Evolutionary conservation across 176 grass and related monocot species (phyloP).

Genomic region (Carex scoparia): DNA sequence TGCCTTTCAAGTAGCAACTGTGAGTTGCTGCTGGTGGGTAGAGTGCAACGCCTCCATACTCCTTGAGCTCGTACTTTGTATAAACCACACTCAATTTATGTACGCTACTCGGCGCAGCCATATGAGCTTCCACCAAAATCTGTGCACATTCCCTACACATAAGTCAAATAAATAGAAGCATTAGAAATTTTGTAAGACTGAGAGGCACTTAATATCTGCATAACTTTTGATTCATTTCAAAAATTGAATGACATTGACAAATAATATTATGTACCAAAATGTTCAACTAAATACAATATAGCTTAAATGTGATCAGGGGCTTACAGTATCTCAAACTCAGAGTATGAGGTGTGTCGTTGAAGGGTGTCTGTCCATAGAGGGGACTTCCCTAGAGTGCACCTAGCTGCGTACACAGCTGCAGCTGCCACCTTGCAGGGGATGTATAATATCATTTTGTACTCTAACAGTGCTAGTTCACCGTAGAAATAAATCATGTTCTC

Average conservation of each 20-base stretch:
- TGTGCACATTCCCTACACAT: constrained; percentile 34
- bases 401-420: constrained; percentile 28
- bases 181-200: background rate
- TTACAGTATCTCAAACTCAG: constrained; percentile 46
- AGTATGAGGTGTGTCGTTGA: constrained; percentile 35
- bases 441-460: constrained; percentile 35
- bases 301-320: background rate
- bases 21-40: background rate
- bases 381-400: constrained; percentile 49
- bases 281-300: background rate
- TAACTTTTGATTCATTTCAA: background rate
- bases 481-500: constrained; percentile 56
- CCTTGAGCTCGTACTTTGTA: constrained; percentile 37
- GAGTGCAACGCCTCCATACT: constrained; percentile 32
- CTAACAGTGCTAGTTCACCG: constrained; percentile 46
- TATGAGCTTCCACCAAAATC: constrained; percentile 32
- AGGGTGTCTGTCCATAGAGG: constrained; percentile 69
- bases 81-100: constrained; percentile 30
- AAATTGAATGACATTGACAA: background rate
- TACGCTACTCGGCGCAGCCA: constrained; percentile 15
- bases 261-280: background rate
- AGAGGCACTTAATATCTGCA: background rate
- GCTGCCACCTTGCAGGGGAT: background rate
- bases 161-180: background rate
- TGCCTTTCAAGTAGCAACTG: background rate